These are phyloP conservation scores for Trametes gibbosa DNA, from an alignment of 768 basidiomycete species.

Conservation along the genomic window DNA sequence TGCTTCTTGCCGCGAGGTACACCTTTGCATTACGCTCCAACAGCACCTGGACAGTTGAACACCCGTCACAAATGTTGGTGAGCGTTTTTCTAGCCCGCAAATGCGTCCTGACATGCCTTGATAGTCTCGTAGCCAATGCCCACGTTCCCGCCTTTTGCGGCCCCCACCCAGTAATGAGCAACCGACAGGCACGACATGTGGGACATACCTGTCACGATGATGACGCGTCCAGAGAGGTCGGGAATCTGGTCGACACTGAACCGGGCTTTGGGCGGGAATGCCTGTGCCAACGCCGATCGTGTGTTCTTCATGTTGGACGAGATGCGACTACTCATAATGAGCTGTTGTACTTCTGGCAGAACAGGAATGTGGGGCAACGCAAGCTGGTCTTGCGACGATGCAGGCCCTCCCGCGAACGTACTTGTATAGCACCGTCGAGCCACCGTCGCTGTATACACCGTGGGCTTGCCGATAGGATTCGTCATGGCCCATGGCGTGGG, in stretches of 20 bases:
- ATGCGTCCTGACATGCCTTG: slow-evolving; percentile 17
- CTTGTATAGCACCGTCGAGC: no score
- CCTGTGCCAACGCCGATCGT: slow-evolving; percentile 32
- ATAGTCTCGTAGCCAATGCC: slow-evolving; percentile 62
- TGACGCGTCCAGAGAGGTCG: slow-evolving; percentile 37
- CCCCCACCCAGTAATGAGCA: no score
- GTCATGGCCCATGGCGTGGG: no score
- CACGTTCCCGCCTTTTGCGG: neutral
- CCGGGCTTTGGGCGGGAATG: slow-evolving; percentile 35
- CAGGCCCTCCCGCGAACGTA: no score
- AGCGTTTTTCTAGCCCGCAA: neutral
- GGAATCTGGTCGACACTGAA: slow-evolving; percentile 41
- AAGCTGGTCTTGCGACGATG: no score
- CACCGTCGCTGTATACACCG: no score
- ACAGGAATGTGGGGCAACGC: no score
- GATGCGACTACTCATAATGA: no score
- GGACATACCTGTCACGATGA: slow-evolving; percentile 36
- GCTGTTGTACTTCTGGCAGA: no score
- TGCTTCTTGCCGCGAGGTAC: slow-evolving; percentile 53
- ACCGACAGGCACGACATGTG: no score
- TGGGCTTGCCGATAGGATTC: no score
- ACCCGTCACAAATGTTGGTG: neutral
- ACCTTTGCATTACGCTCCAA: slow-evolving; percentile 65
- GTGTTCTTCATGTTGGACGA: no score
- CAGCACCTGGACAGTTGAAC: slow-evolving; percentile 37